Evolutionary conservation across 1,284 basidiomycete species (phyloP).

Genomic region (Thecaphora frezii): DNA sequence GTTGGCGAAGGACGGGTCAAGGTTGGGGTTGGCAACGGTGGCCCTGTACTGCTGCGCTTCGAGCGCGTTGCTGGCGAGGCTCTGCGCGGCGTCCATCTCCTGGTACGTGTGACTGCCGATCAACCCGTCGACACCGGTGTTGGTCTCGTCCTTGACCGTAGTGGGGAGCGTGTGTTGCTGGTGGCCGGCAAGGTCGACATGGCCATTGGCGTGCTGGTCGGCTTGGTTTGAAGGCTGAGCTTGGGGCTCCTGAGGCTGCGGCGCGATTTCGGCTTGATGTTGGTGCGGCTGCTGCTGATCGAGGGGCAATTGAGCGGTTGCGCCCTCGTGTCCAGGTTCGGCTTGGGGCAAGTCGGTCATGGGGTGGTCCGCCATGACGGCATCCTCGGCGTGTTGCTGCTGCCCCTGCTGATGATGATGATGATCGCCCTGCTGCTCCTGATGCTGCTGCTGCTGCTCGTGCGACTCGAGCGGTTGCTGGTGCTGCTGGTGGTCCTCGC

Average conservation of each 20-base stretch:
- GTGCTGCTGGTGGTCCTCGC: neutral
- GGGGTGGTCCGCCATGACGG: neutral
- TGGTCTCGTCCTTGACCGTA: neutral
- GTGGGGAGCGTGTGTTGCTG: neutral
- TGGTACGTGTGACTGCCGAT: neutral
- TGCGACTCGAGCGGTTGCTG: neutral
- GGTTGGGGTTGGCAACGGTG: neutral
- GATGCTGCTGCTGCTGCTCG: constrained; percentile 1
- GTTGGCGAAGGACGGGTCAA: neutral
- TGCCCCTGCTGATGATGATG: neutral
- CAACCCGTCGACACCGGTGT: too few relatives aligned
- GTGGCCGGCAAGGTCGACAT: neutral
- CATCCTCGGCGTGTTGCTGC: neutral
- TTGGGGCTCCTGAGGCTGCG: neutral
- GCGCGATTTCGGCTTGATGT: neutral
- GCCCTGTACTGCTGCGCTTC: neutral
- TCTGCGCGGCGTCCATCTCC: neutral
- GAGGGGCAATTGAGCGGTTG: neutral
- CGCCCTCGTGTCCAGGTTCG: neutral
- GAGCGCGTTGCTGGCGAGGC: neutral
- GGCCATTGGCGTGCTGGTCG: neutral
- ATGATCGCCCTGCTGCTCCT: neutral
- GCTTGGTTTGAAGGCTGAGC: neutral
- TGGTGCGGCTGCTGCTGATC: constrained; percentile 1
- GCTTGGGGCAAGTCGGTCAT: neutral